Evolutionary conservation across 2,329 filamentous ascomycete genomes (phyloP), one percentile per base, ranked within the genome.

Genomic region (Pseudocercospora eumusae): DNA sequence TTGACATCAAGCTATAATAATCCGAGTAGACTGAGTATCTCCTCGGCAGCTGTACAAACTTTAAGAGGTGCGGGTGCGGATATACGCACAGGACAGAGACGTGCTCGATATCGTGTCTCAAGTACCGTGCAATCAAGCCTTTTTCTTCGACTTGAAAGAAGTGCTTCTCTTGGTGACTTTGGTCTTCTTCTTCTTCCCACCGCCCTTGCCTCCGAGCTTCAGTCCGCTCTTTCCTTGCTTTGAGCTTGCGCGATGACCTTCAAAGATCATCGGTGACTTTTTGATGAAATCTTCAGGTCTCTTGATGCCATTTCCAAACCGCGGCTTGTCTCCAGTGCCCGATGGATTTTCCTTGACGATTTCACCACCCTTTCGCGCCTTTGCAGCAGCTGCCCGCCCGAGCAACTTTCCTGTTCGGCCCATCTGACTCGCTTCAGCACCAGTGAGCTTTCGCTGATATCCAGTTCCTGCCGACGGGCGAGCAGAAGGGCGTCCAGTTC

Each of bases 361-460:
- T 54, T 62, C 60, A 23, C 45, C 61, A n/a, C 42, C 45, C 33
- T 59, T 60, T 20, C 60, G 64, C 36, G 60, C 52, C 33, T 83
- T 76, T 64, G 83, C 78, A 40, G 87, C 87, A 56, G 85, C 86
- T 18, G 88, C 84, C 64, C 86, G 86, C 50, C 91, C 91, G 52
- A 95, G 81, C 49, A 96, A 83, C 71, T 89, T 92, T 53, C 83
- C 80, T 2, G 89, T 88, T 62, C 91, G 86, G n/a, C 91, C 91
- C 60, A 87, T 84, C 68, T 85, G 81, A 18, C 90, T 90, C 69
- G 87, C 85, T 74, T 90, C 82, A 73, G 90, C 86, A 5, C 87
- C 83, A 0, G 88, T 88, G 52, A 84, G 77, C 78, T 93, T 95
- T 60, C 86, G 86, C 62, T 83, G 86, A 77, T 93, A 91, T 61